A percentile compares a stretch with the other conserved stretches of the same genome.
Evolutionary conservation across 441 rosid genomes (phyloP).

Genomic region (Brassica balearica): DNA sequence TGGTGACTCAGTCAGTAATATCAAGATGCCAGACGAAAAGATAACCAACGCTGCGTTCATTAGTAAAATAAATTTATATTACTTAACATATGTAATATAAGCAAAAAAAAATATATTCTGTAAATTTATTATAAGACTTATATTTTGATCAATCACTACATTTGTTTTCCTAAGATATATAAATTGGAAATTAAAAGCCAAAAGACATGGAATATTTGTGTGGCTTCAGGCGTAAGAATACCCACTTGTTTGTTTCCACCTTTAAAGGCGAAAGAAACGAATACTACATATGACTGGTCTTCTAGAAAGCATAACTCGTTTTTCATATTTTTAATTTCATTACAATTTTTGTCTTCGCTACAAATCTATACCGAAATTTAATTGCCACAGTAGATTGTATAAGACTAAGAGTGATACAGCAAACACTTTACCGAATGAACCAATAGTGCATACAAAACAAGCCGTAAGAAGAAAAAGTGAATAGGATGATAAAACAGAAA

Average conservation of each 20-base stretch:
- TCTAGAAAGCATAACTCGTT: not conserved
- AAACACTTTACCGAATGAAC: not conserved
- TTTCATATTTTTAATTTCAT: not conserved
- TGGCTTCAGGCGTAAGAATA: slow-evolving; percentile 2
- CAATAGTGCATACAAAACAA: not conserved
- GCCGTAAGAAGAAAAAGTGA: not conserved
- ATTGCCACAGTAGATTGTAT: not conserved
- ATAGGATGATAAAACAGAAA: not conserved
- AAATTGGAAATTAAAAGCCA: not conserved
- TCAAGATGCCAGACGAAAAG: too few relatives aligned
- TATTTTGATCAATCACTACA: too few relatives aligned
- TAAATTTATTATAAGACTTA: too few relatives aligned
- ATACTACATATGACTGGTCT: not conserved
- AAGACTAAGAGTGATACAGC: not conserved
- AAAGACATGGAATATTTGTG: not conserved
- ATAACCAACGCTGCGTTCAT: too few relatives aligned
- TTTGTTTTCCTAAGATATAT: too few relatives aligned
- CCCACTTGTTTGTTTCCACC: slow-evolving; percentile 1
- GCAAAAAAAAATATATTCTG: too few relatives aligned
- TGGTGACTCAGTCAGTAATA: not conserved
- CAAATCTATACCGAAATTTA: not conserved
- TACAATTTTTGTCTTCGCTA: not conserved
- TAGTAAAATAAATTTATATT: too few relatives aligned
- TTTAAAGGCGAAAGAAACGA: not conserved
- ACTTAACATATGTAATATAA: too few relatives aligned